These are phyloP conservation scores for Torulaspora gathmanii DNA, from an alignment of 805 yeast species.

Conservation along the genomic window DNA sequence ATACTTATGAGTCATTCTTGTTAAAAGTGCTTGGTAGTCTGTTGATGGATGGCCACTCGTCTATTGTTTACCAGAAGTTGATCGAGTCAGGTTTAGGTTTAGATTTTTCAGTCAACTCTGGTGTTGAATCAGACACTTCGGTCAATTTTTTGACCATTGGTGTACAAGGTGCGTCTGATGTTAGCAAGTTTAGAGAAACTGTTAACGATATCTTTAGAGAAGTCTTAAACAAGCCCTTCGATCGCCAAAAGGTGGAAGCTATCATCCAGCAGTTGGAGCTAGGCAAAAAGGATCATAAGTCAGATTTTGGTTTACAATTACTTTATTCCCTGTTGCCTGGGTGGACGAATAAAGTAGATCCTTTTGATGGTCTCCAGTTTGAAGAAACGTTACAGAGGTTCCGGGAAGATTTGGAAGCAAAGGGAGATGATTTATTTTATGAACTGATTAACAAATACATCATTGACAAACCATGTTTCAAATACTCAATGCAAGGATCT, in stretches of 20 bases:
- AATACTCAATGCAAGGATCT: constrained; percentile 72
- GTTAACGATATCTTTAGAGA: constrained; percentile 46
- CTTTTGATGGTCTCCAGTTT: constrained; percentile 62
- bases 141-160: constrained; percentile 79
- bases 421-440: constrained; percentile 56
- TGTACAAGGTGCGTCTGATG: constrained; percentile 64
- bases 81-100: constrained; percentile 82
- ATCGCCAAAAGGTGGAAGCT: constrained; percentile 66
- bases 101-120: constrained; percentile 83
- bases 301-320: constrained; percentile 82
- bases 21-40: constrained; percentile 66
- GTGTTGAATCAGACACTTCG: constrained; percentile 77
- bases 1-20: constrained; percentile 64
- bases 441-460: constrained; percentile 53
- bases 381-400: constrained; percentile 56
- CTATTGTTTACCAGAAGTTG: constrained; percentile 81
- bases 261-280: constrained; percentile 84
- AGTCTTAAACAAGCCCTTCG: constrained; percentile 44
- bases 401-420: constrained; percentile 50
- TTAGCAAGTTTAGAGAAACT: constrained; percentile 43
- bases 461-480: constrained; percentile 53
- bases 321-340: constrained; percentile 72
- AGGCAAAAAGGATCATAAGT: constrained; percentile 75
- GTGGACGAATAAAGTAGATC: constrained; percentile 81
- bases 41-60: constrained; percentile 84